These are phyloP conservation scores for Physcomitrium patens DNA, from an alignment of 225 moss, liverwort and hornwort species.

Conservation along the genomic window DNA sequence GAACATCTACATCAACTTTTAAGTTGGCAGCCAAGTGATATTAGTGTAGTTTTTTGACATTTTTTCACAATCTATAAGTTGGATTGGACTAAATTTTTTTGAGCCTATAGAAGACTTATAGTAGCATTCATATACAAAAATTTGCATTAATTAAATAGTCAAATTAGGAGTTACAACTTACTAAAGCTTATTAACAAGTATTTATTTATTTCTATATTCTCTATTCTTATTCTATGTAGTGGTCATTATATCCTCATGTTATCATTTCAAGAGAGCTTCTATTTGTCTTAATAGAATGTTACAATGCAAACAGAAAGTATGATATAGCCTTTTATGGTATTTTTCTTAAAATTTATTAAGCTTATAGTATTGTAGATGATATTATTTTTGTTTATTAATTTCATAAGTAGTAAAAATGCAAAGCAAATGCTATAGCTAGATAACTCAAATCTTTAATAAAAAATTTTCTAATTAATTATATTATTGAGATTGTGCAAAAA, in stretches of 20 bases:
- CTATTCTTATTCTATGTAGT: slow-evolving; percentile 57
- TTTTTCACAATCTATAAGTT: no score
- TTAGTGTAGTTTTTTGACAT: no score
- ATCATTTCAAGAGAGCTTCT: slow-evolving; percentile 90
- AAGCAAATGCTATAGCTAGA: not conserved
- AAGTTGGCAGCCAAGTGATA: no score
- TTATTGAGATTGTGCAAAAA: not conserved
- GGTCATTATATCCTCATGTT: slow-evolving; percentile 87
- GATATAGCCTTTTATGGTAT: slow-evolving; percentile 97
- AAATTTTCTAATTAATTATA: no score
- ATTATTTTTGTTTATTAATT: slow-evolving; percentile 96
- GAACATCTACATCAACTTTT: no score
- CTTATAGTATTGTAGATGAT: slow-evolving; percentile 97
- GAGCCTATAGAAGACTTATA: no score
- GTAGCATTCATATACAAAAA: no score
- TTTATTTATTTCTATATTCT: slow-evolving; percentile 21
- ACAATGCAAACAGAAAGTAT: slow-evolving; percentile 90
- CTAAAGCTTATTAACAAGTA: no score
- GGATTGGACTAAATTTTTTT: no score
- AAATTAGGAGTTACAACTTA: no score
- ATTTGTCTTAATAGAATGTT: slow-evolving; percentile 90
- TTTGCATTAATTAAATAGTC: no score
- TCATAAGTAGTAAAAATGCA: slow-evolving; percentile 84
- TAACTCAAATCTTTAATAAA: no score
- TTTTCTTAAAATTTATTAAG: slow-evolving; percentile 89